Base-by-base conservation (phyloP, 208 protist species). In the Trypanosoma cruzi region DNA sequence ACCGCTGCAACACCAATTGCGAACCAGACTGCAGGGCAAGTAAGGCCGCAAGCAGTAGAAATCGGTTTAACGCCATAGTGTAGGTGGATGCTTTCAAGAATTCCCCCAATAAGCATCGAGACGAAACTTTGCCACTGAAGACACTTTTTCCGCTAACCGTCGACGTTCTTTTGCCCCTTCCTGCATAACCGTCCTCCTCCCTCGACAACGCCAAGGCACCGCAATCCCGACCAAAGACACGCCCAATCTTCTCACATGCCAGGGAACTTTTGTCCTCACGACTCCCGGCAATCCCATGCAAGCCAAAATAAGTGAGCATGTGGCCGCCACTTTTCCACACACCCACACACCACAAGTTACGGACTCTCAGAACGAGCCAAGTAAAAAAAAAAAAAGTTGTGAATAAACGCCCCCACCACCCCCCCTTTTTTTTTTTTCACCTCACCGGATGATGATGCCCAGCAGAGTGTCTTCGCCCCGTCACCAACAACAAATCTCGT, bases 21-120 rank as follows among this genome's bases (percentile, higher is more conserved):
- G 66, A 75, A 20, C 70, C 46, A 29, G 61, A 75, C 62, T 84
- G 80, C n/a, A 81, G 29, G 10, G 71, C 48, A 26, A 85, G 68
- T 26, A 85, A 68, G 0, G 49, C 61, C 16, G 79, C 71, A 31
- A 85, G 68, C 1, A 73, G 10, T 6, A 55, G 14, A 61, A 65
- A 69, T 18, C 71, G 71, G 4, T 46, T 54, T 34, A 46, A 13
- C n/a, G 64, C 71, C 14, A 56, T 52, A 18, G 32, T n/a, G n/a
- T 61, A 63, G 36, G 54, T 37, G 46, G 49, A 44, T 3, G 48
- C n/a, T 29, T 44, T 26, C 31, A 66, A 10, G 50, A 42, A 50
- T 36, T 16, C 26, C 20, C n/a, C 18, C 16, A n/a, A 3, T 11
- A 34, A 55, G 2, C 34, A 32, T 16, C 8, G 34, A 29, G 36